Conservation (phyloP, 192 early-diverging fungal genomes). For the Coemansia sp. region DNA sequence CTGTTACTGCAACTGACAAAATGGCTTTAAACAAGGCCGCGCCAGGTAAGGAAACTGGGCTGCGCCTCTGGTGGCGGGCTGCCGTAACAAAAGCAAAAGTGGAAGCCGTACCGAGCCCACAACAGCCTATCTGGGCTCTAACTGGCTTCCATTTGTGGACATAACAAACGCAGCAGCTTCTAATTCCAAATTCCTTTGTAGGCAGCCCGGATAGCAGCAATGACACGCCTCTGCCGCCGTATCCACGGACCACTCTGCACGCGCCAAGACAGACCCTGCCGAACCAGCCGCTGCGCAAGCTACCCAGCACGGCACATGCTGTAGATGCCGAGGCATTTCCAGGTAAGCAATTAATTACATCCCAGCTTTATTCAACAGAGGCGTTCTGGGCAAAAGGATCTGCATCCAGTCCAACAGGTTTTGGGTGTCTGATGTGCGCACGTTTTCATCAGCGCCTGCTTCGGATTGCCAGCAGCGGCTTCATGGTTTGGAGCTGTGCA, state of each 20-base stretch:
- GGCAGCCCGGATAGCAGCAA: not conserved
- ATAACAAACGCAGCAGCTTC: not conserved
- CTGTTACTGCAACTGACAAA: not conserved
- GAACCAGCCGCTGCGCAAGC: not conserved
- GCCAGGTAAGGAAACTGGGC: not conserved
- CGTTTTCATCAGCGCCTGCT: not conserved
- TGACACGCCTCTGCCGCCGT: slow-evolving; percentile 4
- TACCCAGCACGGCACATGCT: not conserved
- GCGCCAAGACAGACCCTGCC: not conserved
- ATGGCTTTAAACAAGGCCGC: not conserved
- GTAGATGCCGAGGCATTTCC: slow-evolving; percentile 4
- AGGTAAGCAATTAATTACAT: slow-evolving; percentile 2
- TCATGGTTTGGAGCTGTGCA: not conserved
- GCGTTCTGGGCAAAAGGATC: slow-evolving; percentile 6
- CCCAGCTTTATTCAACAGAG: not conserved
- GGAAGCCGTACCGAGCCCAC: not conserved
- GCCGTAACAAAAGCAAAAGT: not conserved
- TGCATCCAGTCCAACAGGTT: not conserved
- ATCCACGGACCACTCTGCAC: not conserved
- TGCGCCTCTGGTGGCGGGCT: not conserved
- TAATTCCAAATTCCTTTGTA: not conserved
- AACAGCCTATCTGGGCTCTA: not conserved
- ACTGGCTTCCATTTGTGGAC: not conserved
- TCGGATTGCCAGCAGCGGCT: not conserved
- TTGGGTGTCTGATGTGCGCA: not conserved